phyloP scores from a whole-genome alignment of 768 basidiomycete genomes.

The Russula dissimulans region DNA sequence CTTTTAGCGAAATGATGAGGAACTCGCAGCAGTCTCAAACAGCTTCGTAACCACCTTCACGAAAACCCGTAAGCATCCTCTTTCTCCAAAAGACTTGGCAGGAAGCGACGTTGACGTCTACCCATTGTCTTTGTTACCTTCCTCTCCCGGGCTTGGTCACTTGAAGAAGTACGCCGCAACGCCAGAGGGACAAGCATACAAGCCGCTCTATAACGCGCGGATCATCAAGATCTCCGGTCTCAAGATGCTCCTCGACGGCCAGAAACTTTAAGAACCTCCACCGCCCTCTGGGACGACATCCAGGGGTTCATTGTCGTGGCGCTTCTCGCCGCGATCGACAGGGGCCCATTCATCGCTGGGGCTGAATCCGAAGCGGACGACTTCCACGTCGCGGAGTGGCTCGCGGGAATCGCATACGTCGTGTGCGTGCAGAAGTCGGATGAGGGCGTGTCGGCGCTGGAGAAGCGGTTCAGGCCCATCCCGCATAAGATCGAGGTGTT shows the following conservation, averaged over 20 bases:
- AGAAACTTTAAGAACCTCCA: constrained; percentile 30
- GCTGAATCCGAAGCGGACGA: constrained; percentile 42
- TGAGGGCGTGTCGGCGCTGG: constrained; percentile 32
- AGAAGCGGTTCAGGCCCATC: constrained; percentile 32
- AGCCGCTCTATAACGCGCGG: constrained; percentile 38
- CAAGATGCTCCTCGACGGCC: constrained; percentile 35
- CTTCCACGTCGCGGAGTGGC: constrained; percentile 46
- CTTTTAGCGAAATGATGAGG: constrained; percentile 36
- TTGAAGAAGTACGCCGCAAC: constrained; percentile 32
- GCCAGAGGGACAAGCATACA: constrained; percentile 30
- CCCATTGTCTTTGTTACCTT: neutral
- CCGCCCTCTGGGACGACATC: constrained; percentile 32
- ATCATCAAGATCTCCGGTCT: constrained; percentile 32
- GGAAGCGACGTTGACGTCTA: neutral
- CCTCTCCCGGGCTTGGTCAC: constrained; percentile 31
- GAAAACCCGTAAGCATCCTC: constrained; percentile 31
- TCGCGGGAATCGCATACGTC: constrained; percentile 37
- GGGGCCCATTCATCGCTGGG: constrained; percentile 41
- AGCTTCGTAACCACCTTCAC: constrained; percentile 31
- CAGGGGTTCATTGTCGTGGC: constrained; percentile 31
- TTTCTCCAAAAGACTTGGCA: neutral
- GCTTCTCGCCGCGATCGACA: constrained; percentile 34
- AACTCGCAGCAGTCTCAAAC: constrained; percentile 31
- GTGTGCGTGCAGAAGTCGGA: too few relatives aligned
- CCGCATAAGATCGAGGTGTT: constrained; percentile 34